Percentiles rank a stretch among this genome's conserved stretches.
Evolutionary conservation across 2,329 filamentous ascomycete genomes (phyloP).

Genomic region (Colletotrichum liriopes): DNA sequence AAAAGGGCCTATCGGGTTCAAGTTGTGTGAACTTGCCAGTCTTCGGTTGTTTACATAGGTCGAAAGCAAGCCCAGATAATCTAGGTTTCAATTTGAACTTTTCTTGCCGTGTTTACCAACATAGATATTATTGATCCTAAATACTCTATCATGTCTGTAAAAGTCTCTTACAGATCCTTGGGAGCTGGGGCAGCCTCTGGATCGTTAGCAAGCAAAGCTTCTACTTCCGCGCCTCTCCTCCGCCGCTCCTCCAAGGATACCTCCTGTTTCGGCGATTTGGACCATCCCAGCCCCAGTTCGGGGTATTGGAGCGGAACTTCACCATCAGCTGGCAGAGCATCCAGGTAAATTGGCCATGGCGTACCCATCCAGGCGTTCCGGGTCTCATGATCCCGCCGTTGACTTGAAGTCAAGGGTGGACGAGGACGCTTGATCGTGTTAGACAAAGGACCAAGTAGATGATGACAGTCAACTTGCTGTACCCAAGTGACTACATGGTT

Average conservation of each 20-base stretch:
- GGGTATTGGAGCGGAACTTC: conserved; percentile 52
- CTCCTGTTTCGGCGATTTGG: conserved; percentile 48
- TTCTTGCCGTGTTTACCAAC: neutral
- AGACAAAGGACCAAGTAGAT: neutral
- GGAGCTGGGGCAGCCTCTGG: conserved; percentile 52
- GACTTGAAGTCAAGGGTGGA: conserved; percentile 51
- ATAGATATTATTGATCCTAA: neutral
- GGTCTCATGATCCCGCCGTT: conserved; percentile 52
- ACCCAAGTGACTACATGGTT: too few relatives aligned
- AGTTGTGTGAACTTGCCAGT: too few relatives aligned
- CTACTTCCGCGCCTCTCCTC: conserved; percentile 49
- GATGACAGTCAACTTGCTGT: neutral
- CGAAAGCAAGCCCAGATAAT: too few relatives aligned
- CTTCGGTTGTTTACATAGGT: too few relatives aligned
- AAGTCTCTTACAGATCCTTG: conserved; percentile 30
- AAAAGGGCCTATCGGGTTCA: too few relatives aligned
- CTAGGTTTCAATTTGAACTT: too few relatives aligned
- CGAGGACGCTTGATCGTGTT: conserved; percentile 47
- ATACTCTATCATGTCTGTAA: neutral
- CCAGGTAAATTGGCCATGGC: conserved; percentile 53
- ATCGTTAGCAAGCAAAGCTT: conserved; percentile 49
- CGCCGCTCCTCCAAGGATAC: conserved; percentile 51
- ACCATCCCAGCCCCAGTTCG: conserved; percentile 51
- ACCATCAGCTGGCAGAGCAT: conserved; percentile 47
- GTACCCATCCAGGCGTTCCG: conserved; percentile 54